Evolutionary conservation across 208 protist species (phyloP).

Genomic region (Trypanosoma caninum): DNA sequence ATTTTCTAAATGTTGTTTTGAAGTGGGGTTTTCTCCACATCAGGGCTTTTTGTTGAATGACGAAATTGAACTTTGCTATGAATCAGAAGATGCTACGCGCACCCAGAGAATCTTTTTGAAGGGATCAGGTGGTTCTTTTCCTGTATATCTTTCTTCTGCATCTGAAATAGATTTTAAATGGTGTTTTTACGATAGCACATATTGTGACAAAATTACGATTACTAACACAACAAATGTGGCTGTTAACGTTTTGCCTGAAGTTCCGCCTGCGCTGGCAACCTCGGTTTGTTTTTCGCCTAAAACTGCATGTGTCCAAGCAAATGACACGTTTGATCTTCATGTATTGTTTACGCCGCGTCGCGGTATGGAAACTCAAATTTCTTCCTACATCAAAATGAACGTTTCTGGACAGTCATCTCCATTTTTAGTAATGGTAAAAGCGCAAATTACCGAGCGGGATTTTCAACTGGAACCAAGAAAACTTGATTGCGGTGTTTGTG

Average conservation of each 20-base stretch:
- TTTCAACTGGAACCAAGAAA: constrained; percentile 22
- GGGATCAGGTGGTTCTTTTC: constrained; percentile 48
- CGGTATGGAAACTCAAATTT: constrained; percentile 14
- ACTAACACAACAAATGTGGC: constrained; percentile 63
- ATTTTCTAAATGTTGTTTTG: constrained; percentile 38
- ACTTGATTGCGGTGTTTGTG: constrained; percentile 29
- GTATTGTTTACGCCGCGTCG: constrained; percentile 31
- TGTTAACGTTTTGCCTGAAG: constrained; percentile 28
- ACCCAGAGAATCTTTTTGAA: constrained; percentile 34
- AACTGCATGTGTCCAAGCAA: constrained; percentile 44
- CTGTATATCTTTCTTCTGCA: constrained; percentile 59
- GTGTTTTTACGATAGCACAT: constrained; percentile 72
- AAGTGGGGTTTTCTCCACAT: constrained; percentile 51
- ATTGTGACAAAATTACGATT: constrained; percentile 65
- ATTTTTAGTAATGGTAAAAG: constrained; percentile 30
- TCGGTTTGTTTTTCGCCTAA: constrained; percentile 25
- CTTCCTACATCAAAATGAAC: constrained; percentile 22
- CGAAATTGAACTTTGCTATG: constrained; percentile 51
- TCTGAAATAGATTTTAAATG: constrained; percentile 61
- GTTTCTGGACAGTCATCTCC: constrained; percentile 45
- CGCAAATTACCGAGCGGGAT: constrained; percentile 31
- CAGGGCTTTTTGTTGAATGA: constrained; percentile 30
- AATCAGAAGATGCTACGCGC: constrained; percentile 15
- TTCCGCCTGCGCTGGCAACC: constrained; percentile 20
- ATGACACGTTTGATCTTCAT: constrained; percentile 34